These are phyloP conservation scores for Vaccinium macrocarpon DNA, from an alignment of 148 eudicot genomes.

Conservation along the genomic window DNA sequence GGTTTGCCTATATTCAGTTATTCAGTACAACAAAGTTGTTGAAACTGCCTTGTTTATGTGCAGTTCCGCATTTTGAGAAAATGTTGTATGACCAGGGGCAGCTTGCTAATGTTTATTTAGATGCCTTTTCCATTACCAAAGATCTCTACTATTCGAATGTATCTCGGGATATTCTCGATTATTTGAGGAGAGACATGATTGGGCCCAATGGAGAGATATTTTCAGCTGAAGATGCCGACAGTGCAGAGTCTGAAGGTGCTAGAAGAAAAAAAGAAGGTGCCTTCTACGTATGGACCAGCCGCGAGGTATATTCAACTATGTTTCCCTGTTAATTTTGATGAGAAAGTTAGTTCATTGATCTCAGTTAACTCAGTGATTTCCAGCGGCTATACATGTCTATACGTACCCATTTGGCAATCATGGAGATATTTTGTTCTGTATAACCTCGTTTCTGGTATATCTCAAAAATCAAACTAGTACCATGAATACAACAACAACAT, in stretches of 20 bases:
- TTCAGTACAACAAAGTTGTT: background rate
- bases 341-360: background rate
- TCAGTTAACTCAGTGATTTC: background rate
- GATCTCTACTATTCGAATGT: conserved; percentile 53
- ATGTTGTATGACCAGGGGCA: conserved; percentile 98
- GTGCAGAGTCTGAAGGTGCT: conserved; percentile 72
- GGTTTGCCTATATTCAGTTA: conserved; percentile 2
- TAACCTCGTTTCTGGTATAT: background rate
- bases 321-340: background rate
- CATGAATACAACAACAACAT: no score
- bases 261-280: conserved; percentile 83
- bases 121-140: conserved; percentile 73
- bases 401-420: background rate
- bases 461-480: background rate
- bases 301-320: conserved; percentile 43
- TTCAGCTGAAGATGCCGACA: conserved; percentile 98
- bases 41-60: conserved; percentile 17
- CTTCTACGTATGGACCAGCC: conserved; percentile 77
- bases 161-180: conserved; percentile 86
- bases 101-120: conserved; percentile 69
- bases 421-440: background rate
- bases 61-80: conserved; percentile 99
- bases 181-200: conserved; percentile 86
- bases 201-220: conserved; percentile 85
- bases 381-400: background rate